Conservation (phyloP, 306 rosid genomes). For the Prunus mongolica region DNA sequence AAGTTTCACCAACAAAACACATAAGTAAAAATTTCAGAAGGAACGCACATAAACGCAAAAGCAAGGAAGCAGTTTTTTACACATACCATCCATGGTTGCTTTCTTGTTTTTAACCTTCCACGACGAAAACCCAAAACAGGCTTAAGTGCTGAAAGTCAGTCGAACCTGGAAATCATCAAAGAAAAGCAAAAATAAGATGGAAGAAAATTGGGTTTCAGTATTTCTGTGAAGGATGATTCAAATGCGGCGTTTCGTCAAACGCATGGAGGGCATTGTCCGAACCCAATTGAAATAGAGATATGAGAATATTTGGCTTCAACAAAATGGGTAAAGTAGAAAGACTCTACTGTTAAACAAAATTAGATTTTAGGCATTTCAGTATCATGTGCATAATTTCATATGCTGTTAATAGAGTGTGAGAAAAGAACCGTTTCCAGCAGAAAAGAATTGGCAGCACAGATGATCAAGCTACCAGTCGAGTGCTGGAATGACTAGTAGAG, state of each 20-base stretch:
- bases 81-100: conserved; percentile 69
- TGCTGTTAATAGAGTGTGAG: too few relatives aligned
- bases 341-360: too few relatives aligned
- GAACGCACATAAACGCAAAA: not conserved
- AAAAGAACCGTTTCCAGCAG: too few relatives aligned
- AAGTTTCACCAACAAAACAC: not conserved
- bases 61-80: not conserved
- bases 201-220: not conserved
- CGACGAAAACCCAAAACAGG: conserved; percentile 6
- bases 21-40: not conserved
- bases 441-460: too few relatives aligned
- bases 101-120: conserved; percentile 21
- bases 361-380: too few relatives aligned
- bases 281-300: not conserved
- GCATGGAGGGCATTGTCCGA: not conserved
- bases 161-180: not conserved
- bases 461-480: too few relatives aligned
- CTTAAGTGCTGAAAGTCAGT: not conserved
- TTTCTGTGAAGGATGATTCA: not conserved
- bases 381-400: too few relatives aligned
- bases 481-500: too few relatives aligned
- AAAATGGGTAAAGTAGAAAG: too few relatives aligned
- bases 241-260: conserved; percentile 21
- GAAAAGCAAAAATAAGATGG: not conserved
- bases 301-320: too few relatives aligned